phyloP scores from a whole-genome alignment of 2,329 filamentous ascomycete genomes.

The Chrysosporium queenslandicum region DNA sequence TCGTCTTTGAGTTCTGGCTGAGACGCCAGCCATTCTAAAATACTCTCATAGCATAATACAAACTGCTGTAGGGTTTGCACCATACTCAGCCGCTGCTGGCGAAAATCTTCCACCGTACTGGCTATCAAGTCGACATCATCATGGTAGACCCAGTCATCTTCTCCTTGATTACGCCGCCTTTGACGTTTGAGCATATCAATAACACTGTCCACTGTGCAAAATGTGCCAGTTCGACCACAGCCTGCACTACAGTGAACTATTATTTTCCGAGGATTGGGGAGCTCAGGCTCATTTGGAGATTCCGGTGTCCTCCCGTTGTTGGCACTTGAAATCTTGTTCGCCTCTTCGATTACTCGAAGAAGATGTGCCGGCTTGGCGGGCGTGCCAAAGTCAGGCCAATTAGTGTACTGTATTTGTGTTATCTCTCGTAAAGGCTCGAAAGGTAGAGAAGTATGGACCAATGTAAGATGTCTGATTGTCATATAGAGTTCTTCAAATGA shows the following conservation, averaged over 20 bases:
- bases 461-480: slow-evolving; percentile 73
- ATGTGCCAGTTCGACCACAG: slow-evolving; percentile 89
- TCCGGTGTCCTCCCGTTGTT: slow-evolving; percentile 26
- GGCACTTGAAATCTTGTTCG: slow-evolving; percentile 54
- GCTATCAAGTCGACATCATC: slow-evolving; percentile 69
- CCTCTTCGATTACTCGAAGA: slow-evolving; percentile 78
- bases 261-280: slow-evolving; percentile 53
- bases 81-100: slow-evolving; percentile 84
- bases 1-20: neutral
- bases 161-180: slow-evolving; percentile 19
- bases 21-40: slow-evolving; percentile 66
- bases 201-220: slow-evolving; percentile 92
- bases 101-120: slow-evolving; percentile 82
- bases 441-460: slow-evolving; percentile 65
- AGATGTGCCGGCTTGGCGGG: slow-evolving; percentile 82
- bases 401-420: slow-evolving; percentile 85
- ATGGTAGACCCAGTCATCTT: slow-evolving; percentile 54
- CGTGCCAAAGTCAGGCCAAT: slow-evolving; percentile 96
- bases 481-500: slow-evolving; percentile 52
- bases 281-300: slow-evolving; percentile 52
- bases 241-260: slow-evolving; percentile 93
- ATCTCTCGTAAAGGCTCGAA: slow-evolving; percentile 84
- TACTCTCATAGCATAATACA: slow-evolving; percentile 91
- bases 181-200: slow-evolving; percentile 96
- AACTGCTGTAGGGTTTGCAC: slow-evolving; percentile 89